phyloP scores from a whole-genome alignment of 805 yeast species.

The Hanseniaspora vineae region DNA sequence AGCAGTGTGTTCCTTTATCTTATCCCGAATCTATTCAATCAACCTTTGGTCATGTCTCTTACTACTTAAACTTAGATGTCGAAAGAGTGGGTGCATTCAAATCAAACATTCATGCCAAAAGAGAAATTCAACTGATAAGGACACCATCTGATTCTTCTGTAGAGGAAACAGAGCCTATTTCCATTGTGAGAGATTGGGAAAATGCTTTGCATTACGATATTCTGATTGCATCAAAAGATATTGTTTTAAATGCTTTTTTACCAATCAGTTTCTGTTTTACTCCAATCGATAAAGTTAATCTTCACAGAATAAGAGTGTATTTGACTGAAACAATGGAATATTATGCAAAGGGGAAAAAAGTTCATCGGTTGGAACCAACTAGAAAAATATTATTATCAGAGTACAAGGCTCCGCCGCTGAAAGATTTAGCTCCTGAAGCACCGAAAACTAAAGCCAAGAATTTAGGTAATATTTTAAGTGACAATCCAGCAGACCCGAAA shows the following conservation, averaged over 20 bases:
- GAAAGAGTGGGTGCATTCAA: slow-evolving; percentile 82
- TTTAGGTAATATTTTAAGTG: slow-evolving; percentile 27
- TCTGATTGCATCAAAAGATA: slow-evolving; percentile 77
- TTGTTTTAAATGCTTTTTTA: slow-evolving; percentile 68
- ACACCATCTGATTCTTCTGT: slow-evolving; percentile 65
- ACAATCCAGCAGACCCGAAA: slow-evolving; percentile 27
- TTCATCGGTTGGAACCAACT: slow-evolving; percentile 85
- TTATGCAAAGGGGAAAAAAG: slow-evolving; percentile 64
- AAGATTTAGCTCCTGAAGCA: slow-evolving; percentile 21
- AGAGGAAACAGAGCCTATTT: slow-evolving; percentile 89
- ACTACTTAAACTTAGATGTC: slow-evolving; percentile 53
- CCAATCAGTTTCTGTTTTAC: slow-evolving; percentile 77
- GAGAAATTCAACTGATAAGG: slow-evolving; percentile 57
- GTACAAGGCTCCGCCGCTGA: slow-evolving; percentile 48
- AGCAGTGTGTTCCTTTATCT: slow-evolving; percentile 70
- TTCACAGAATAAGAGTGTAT: slow-evolving; percentile 77
- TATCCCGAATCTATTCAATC: slow-evolving; percentile 71
- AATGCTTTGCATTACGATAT: slow-evolving; percentile 82
- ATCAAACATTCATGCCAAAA: slow-evolving; percentile 49
- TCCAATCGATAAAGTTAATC: slow-evolving; percentile 73
- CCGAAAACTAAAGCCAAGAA: slow-evolving; percentile 26
- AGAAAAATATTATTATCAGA: slow-evolving; percentile 72
- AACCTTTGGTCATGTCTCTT: slow-evolving; percentile 69
- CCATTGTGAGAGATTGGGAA: slow-evolving; percentile 87
- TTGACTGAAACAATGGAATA: slow-evolving; percentile 86